Evolutionary conservation across 2,329 filamentous ascomycete species (phyloP).

Genomic region (Hymenoscyphus albidus): DNA sequence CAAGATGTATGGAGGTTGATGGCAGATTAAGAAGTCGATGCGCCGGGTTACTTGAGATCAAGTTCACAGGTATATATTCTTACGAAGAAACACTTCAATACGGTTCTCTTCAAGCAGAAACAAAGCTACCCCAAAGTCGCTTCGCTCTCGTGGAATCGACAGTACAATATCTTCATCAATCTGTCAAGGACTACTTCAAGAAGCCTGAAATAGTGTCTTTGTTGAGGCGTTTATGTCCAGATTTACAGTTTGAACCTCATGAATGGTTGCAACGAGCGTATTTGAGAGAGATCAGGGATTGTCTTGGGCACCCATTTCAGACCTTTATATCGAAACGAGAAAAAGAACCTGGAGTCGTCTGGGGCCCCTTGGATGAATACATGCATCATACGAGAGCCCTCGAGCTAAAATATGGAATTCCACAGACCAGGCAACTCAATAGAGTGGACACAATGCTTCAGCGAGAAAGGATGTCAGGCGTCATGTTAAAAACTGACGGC

Average conservation of each 20-base stretch:
- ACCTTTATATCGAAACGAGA: background rate
- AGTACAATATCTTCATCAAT: background rate
- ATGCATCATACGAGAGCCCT: background rate
- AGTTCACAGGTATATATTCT: background rate
- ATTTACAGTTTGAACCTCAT: background rate
- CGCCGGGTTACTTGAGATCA: constrained; percentile 4
- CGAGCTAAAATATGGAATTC: background rate
- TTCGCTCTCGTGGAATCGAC: background rate
- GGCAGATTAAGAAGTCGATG: background rate
- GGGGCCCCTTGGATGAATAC: background rate
- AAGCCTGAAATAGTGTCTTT: background rate
- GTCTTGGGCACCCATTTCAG: background rate
- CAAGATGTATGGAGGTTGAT: background rate
- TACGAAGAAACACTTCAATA: background rate
- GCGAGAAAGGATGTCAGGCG: background rate
- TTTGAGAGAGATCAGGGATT: background rate
- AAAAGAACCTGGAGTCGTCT: background rate
- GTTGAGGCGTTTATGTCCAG: background rate
- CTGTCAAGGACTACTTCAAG: background rate
- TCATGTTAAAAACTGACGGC: background rate
- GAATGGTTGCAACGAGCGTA: background rate
- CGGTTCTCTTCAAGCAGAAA: background rate
- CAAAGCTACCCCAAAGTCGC: background rate
- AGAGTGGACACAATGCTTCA: background rate
- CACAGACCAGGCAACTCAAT: background rate